Base-by-base conservation (phyloP, 495 filamentous ascomycete genomes). In the Neurospora sp. region DNA sequence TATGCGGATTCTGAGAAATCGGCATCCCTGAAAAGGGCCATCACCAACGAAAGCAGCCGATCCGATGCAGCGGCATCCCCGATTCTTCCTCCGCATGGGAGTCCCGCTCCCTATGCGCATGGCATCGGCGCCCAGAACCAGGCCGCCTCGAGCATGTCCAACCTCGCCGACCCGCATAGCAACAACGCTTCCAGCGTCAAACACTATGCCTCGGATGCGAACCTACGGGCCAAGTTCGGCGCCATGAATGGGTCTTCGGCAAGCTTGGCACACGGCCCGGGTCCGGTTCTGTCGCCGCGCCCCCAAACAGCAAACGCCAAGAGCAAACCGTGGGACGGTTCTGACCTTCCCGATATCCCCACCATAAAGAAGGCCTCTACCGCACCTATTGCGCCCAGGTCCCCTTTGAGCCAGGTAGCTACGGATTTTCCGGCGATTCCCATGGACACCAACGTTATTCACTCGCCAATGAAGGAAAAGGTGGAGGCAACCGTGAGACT, bases 141-240 rank as follows among this genome's bases (percentile, higher is more conserved):
- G n/a, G 80, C 76, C 42, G 77, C 81, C 11, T 72, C 77, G 49
- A 86, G 83, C 80, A 79, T 83, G 79, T 74, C 77, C 71, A 80
- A 85, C 49, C 76, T 85, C 8, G 41, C 60, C 70, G 71, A 78
- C n/a, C 54, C 18, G 10, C 75, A 73, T 16, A 69, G 69, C 8
- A 77, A 80, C 3, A 82, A 75, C 40, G 74, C 72, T 5, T 37
- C 79, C 12, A 78, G 77, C 72, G 69, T 84, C n/a, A 81, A 79
- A 60, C 73, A 78, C 16, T 71, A 79, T 70, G 78, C 79, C 12
- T 86, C 84, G 54, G 84, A 83, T 18, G 75, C 77, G 5, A 84
- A 81, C 74, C 44, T 86, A 35, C 82, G 82, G 16, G 72, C 71
- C 20, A 76, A 75, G n/a, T 74, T 75, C 11, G 72, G 60, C 14